Conservation (phyloP, 2,329 filamentous ascomycete genomes). For the Xylariaceae sp. region DNA sequence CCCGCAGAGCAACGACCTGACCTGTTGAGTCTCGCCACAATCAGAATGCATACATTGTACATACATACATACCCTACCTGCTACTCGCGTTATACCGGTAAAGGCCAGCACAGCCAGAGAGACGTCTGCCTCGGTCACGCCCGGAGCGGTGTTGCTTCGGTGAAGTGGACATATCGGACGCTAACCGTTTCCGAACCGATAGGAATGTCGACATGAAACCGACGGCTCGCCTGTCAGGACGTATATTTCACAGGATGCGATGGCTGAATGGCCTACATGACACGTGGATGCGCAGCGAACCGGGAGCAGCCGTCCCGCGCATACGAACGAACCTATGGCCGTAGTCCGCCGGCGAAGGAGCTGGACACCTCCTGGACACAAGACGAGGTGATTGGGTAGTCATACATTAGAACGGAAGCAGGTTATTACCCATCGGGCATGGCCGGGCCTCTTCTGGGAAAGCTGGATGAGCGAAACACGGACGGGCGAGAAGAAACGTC, state of each 20-base stretch:
- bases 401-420: not conserved
- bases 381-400: constrained; percentile 3
- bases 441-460: not conserved
- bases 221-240: not conserved
- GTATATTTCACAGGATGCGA: not conserved
- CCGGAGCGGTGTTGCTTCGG: constrained; percentile 2
- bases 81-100: not conserved
- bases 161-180: not conserved
- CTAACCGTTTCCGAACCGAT: not conserved
- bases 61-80: not conserved
- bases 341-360: not conserved
- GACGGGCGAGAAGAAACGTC: not conserved
- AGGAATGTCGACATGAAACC: not conserved
- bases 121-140: not conserved
- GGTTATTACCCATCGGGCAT: not conserved
- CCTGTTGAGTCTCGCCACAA: not conserved
- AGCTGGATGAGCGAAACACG: not conserved
- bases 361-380: not conserved
- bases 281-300: constrained; percentile 2
- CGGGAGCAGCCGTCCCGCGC: not conserved
- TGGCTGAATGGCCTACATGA: not conserved
- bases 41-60: not conserved
- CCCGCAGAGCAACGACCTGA: not conserved
- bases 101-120: not conserved
- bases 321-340: not conserved